These are phyloP conservation scores for Trifolium dubium DNA, from an alignment of 306 rosid species.

Conservation along the genomic window DNA sequence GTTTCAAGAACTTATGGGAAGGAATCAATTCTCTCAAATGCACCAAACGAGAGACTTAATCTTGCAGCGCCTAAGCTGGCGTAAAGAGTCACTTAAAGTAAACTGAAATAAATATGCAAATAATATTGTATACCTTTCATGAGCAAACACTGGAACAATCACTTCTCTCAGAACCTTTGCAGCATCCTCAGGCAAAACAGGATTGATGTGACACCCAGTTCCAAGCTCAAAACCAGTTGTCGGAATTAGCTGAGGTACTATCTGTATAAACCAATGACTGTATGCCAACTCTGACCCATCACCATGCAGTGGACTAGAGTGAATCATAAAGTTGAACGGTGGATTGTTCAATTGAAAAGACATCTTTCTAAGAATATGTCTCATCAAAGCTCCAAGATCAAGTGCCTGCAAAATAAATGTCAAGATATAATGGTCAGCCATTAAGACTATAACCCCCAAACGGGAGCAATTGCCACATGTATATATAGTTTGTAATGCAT, in stretches of 20 bases:
- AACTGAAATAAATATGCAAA: not conserved
- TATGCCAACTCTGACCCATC: constrained; percentile 53
- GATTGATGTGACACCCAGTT: constrained; percentile 81
- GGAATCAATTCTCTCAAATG: constrained; percentile 1
- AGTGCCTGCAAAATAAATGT: constrained; percentile 59
- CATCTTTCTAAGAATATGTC: constrained; percentile 71
- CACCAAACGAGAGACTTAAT: not conserved
- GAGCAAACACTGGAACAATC: constrained; percentile 43
- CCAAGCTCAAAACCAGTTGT: constrained; percentile 80
- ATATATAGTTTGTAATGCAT: constrained; percentile 25
- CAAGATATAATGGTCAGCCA: constrained; percentile 23
- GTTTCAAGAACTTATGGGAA: constrained; percentile 4
- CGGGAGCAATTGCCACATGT: not conserved
- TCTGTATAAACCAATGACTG: constrained; percentile 84
- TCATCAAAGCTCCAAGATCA: constrained; percentile 81
- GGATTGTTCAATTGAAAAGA: constrained; percentile 78
- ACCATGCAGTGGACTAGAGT: constrained; percentile 59
- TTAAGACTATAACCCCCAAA: not conserved
- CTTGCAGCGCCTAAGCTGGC: not conserved
- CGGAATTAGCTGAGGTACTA: constrained; percentile 72
- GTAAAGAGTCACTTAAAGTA: not conserved
- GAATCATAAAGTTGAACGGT: constrained; percentile 81
- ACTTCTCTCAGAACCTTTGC: constrained; percentile 82
- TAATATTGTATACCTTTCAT: not conserved
- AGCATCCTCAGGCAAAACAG: constrained; percentile 87